Evolutionary conservation across 2,329 filamentous ascomycete species (phyloP), one percentile per base, ranked within the genome.

Genomic region (Kalmusia sp.): DNA sequence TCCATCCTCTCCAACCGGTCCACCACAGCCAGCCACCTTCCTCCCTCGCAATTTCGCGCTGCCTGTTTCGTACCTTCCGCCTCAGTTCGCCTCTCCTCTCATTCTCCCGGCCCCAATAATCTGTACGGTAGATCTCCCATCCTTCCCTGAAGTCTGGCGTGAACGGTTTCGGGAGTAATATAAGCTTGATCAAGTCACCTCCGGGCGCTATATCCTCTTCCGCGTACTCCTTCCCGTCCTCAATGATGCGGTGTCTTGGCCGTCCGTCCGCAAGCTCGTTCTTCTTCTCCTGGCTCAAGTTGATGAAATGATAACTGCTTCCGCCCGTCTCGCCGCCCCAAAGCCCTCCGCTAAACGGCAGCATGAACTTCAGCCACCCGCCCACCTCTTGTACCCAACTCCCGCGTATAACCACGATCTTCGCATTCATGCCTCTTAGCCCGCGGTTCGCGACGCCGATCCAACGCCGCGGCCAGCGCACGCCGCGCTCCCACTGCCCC

Each of bases 71-170:
- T 44, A 96, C 79, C 68, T 90, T 90, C 37, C 82, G 77, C 19
- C 91, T 84, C 21, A 97, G 79, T 52, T 90, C 78, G 2, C 88
- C 84, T 11, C 95, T 87, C 2, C 93, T 87, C 73, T 96, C 92
- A 69, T 99, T 99, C 74, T 99, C 95, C 56, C 88, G 88, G 65
- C 97, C 93, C 95, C 95, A 99, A 76, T 97, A 99, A 55, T 97
- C 93, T 28, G 89, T 87, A 48, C 95, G 85, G 75, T 96, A 99
- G 14, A 93, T 82, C 69, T 99, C 95, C 95, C 95, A 99, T 61
- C 96, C 96, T 73, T 98, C 93, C 17, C 95, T 85, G 69, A 99
- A 99, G 40, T 91, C 92, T 0, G 95, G 89, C 5, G 91, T 96
- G 69, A 99, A 99, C 0, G 93, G 92, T 71, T 99, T 99, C 1